phyloP scores from a whole-genome alignment of 805 yeast species.

The Candida xiaguanensis region DNA sequence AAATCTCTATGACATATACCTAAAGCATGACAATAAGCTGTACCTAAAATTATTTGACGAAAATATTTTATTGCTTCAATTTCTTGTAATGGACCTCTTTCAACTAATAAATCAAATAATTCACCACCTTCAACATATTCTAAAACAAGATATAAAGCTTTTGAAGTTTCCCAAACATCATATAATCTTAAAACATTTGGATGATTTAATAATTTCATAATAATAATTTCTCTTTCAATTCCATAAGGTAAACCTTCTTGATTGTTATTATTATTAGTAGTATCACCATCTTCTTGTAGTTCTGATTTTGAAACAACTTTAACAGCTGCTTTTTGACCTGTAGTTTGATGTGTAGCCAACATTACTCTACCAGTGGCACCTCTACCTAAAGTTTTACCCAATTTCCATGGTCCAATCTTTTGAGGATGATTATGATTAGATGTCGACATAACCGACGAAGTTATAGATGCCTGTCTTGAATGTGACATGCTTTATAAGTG shows the following conservation, averaged over 20 bases:
- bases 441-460: conserved; percentile 50
- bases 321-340: conserved; percentile 79
- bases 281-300: conserved; percentile 38
- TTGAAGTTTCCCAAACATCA: conserved; percentile 97
- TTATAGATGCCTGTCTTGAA: conserved; percentile 59
- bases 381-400: conserved; percentile 75
- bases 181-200: conserved; percentile 90
- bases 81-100: conserved; percentile 67
- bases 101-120: conserved; percentile 69
- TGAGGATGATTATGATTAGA: conserved; percentile 45
- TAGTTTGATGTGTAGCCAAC: conserved; percentile 62
- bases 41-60: conserved; percentile 73
- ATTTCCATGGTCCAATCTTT: conserved; percentile 76
- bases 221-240: conserved; percentile 93
- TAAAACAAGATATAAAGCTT: conserved; percentile 73
- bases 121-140: conserved; percentile 92
- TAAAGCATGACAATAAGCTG: conserved; percentile 75
- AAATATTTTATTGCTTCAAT: conserved; percentile 73
- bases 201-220: conserved; percentile 92
- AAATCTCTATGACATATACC: conserved; percentile 80
- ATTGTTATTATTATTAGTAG: conserved; percentile 12
- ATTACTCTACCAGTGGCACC: conserved; percentile 83
- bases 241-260: conserved; percentile 79
- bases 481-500: conserved; percentile 25
- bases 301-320: conserved; percentile 73